Evolutionary conservation across 1,139 yeast genomes (phyloP).

Genomic region (Pichia terricola): DNA sequence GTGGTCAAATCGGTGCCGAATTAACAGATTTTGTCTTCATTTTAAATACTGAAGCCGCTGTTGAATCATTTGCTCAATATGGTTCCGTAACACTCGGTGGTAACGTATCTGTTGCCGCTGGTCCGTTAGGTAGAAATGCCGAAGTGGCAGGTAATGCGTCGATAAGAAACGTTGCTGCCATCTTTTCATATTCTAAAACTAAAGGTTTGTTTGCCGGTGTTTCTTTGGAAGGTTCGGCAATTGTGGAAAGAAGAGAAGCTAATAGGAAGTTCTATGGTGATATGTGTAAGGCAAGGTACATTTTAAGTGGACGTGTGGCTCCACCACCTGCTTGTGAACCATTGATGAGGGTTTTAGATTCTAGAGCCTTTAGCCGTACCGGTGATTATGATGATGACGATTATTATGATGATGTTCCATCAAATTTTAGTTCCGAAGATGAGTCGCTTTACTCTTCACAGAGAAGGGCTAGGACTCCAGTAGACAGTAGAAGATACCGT

Average conservation of each 20-base stretch:
- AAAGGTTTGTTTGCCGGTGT: conserved; percentile 97
- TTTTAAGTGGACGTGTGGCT: conserved; percentile 77
- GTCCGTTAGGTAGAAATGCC: conserved; percentile 95
- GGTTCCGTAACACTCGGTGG: conserved; percentile 96
- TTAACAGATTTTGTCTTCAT: conserved; percentile 94
- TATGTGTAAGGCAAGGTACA: conserved; percentile 74
- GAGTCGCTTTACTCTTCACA: conserved; percentile 13
- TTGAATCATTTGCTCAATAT: conserved; percentile 84
- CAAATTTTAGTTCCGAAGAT: conserved; percentile 44
- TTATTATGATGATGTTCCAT: conserved; percentile 67
- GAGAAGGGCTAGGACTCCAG: conserved; percentile 14
- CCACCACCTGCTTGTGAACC: conserved; percentile 93
- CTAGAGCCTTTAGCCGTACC: conserved; percentile 66
- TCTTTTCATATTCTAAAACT: conserved; percentile 88
- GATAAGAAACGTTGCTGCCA: conserved; percentile 77
- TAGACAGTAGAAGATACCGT: conserved; percentile 27
- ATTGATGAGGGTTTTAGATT: conserved; percentile 74
- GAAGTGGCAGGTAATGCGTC: conserved; percentile 98
- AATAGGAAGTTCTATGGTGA: conserved; percentile 89
- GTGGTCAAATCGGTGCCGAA: conserved; percentile 96
- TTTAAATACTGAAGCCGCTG: conserved; percentile 78
- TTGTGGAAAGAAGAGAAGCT: conserved; percentile 93
- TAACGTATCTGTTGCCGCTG: conserved; percentile 94
- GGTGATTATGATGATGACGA: conserved; percentile 55
- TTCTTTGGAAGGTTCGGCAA: conserved; percentile 91